Evolutionary conservation across 495 filamentous ascomycete genomes (phyloP).

Genomic region (Xylaria sp.): DNA sequence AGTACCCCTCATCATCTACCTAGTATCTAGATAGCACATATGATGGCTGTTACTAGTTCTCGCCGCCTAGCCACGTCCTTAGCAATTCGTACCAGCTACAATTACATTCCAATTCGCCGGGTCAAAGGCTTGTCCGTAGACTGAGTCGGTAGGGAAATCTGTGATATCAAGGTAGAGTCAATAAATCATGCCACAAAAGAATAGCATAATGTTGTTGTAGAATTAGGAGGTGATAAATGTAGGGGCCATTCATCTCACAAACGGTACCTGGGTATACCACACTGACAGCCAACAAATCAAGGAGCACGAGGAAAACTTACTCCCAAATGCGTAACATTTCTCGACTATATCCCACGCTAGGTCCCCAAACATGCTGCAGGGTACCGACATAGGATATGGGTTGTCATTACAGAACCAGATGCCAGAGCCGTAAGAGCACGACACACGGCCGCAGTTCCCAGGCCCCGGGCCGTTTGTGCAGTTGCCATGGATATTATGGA

Average conservation of each 20-base stretch:
- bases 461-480: constrained; percentile 25
- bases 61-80: neutral
- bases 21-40: too few relatives aligned
- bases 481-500: constrained; percentile 21
- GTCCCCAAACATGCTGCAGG: constrained; percentile 26
- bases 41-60: neutral
- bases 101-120: constrained; percentile 22
- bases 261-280: neutral
- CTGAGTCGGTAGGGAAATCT: constrained; percentile 24
- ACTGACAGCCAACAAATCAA: neutral
- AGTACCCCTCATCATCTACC: neutral
- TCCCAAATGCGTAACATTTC: constrained; percentile 23
- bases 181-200: neutral
- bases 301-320: constrained; percentile 1
- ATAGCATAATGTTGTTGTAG: neutral
- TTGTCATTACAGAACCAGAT: constrained; percentile 31
- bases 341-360: constrained; percentile 20
- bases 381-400: constrained; percentile 22
- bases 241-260: neutral
- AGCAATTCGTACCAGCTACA: constrained; percentile 20
- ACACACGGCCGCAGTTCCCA: constrained; percentile 21
- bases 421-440: constrained; percentile 24
- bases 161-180: neutral
- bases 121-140: constrained; percentile 24
- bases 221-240: neutral